Evolutionary conservation across 2,329 filamentous ascomycete genomes (phyloP), one percentile per base, ranked within the genome.

Genomic region (Paecilomyces fulvus): DNA sequence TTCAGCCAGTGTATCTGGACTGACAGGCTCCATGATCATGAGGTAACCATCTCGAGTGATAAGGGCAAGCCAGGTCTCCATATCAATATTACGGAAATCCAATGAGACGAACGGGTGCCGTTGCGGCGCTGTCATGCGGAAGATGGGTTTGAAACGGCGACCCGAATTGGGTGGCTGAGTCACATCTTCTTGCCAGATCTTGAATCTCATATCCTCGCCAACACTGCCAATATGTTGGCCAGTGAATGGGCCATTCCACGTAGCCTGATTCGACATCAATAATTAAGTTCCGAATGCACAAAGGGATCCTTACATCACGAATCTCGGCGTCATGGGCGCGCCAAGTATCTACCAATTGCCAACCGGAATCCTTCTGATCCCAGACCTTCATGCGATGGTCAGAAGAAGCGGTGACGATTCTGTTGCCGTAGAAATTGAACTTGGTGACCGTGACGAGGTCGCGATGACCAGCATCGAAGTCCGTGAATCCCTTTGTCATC

Each of bases 331-430:
- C 88, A 70, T 97, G 92, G 17, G 90, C 92, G 51, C 83, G 85
- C 90, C 92, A 96, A 56, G 84, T 90, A 75, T 97, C 92, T 68
- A 86, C 88, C 37, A 94, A 76, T 53, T 83, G 81, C 90, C 91
- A 96, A 56, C 83, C 78, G 48, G 85, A 84, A 64, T 90, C 87
- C 62, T 86, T 79, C 57, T 81, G 85, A 68, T 94, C 87, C 81
- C 92, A 96, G 60, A 96, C 88, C 69, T 92, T 90, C 66, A 97
- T 87, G 70, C 88, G 90, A 71, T 95, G 92, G 72, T 97, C 92
- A 17, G 92, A 89, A 17, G 90, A 94, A 31, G 90, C 91, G 2
- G 91, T 94, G 48, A 92, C 89, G 78, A 92, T 92, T 64, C 92
- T 89, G 65, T 90, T 92, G 64, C 92, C 92, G 71, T 95, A 95